phyloP scores from a whole-genome alignment of 2,329 filamentous ascomycete genomes.

The Cercospora zeina region DNA sequence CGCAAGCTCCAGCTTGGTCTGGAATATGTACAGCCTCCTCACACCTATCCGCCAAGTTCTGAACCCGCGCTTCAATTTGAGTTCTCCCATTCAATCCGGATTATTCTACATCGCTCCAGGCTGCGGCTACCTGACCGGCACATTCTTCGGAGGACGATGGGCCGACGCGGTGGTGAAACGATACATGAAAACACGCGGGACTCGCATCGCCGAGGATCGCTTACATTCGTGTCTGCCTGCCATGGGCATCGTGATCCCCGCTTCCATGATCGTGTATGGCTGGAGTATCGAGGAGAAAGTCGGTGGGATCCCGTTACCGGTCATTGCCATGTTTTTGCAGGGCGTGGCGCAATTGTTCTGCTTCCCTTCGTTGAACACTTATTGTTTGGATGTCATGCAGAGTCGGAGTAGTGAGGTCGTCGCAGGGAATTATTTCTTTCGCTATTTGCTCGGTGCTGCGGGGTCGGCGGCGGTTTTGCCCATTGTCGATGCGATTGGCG shows the following conservation, averaged over 20 bases:
- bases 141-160: slow-evolving; percentile 70
- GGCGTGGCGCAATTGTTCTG: slow-evolving; percentile 74
- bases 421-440: slow-evolving; percentile 75
- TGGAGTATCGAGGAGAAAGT: slow-evolving; percentile 60
- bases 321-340: slow-evolving; percentile 72
- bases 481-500: slow-evolving; percentile 70
- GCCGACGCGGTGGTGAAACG: slow-evolving; percentile 66
- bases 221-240: slow-evolving; percentile 60
- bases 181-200: slow-evolving; percentile 62
- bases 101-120: slow-evolving; percentile 75
- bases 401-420: slow-evolving; percentile 66
- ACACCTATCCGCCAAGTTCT: slow-evolving; percentile 66
- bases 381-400: slow-evolving; percentile 81
- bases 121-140: slow-evolving; percentile 67
- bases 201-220: slow-evolving; percentile 67
- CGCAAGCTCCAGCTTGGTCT: slow-evolving; percentile 64
- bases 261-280: slow-evolving; percentile 67
- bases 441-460: slow-evolving; percentile 72
- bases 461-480: slow-evolving; percentile 73
- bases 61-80: slow-evolving; percentile 70
- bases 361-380: slow-evolving; percentile 74
- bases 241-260: slow-evolving; percentile 59
- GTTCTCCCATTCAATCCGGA: slow-evolving; percentile 65
- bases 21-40: slow-evolving; percentile 68
- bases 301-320: slow-evolving; percentile 62